phyloP scores from a whole-genome alignment of 495 filamentous ascomycete species.

The Coniosporium apollinis region DNA sequence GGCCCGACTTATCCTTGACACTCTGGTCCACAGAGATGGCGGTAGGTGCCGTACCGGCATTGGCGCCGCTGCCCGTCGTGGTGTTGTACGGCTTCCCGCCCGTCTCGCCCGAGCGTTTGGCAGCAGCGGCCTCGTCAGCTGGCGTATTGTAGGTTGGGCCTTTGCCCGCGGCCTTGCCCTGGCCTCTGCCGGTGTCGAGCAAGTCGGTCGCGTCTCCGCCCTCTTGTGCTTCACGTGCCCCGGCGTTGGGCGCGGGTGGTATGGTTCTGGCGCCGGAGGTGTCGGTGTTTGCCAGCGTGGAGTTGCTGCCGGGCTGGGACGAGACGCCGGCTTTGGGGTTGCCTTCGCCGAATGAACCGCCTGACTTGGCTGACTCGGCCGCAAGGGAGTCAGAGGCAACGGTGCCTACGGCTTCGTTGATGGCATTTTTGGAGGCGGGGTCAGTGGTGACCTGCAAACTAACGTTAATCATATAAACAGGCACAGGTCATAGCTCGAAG shows the following conservation, averaged over 20 bases:
- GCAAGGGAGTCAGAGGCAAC: constrained; percentile 48
- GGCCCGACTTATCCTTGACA: constrained; percentile 10
- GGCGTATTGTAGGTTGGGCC: constrained; percentile 25
- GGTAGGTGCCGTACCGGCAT: constrained; percentile 25
- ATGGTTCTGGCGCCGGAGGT: constrained; percentile 35
- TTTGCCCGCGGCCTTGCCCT: constrained; percentile 27
- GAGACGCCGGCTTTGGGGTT: constrained; percentile 35
- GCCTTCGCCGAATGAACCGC: constrained; percentile 33
- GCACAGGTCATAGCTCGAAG: no score
- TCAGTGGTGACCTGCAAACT: constrained; percentile 29
- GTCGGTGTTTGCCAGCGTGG: constrained; percentile 41
- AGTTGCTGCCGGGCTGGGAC: constrained; percentile 28
- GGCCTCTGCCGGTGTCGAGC: constrained; percentile 11
- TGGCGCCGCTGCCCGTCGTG: constrained; percentile 20
- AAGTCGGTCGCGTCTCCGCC: constrained; percentile 18
- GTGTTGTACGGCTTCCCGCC: constrained; percentile 5
- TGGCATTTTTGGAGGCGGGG: constrained; percentile 25
- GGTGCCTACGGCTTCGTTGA: constrained; percentile 37
- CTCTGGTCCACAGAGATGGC: constrained; percentile 24
- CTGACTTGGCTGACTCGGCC: constrained; percentile 36
- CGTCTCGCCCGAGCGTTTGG: constrained; percentile 8
- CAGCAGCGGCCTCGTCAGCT: constrained; percentile 16
- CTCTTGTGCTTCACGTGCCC: constrained; percentile 30
- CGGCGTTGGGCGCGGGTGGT: constrained; percentile 30
- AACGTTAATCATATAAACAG: no score